A percentile compares a stretch with the other conserved stretches of the same genome.
Conservation (phyloP, 2,329 filamentous ascomycete genomes). For the Tolypocladium album region DNA sequence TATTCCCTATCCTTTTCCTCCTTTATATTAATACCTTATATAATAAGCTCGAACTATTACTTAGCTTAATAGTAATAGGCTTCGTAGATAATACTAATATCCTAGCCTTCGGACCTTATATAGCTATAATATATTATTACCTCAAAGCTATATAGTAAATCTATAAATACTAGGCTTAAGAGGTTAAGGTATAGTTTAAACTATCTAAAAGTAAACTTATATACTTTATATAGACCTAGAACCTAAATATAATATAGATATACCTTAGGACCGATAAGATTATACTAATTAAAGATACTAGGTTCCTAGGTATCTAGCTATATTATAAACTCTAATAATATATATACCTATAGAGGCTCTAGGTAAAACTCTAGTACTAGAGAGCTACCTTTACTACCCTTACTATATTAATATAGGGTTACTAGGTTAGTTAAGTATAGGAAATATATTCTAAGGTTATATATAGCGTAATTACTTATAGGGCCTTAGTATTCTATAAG, state of each 20-base stretch:
- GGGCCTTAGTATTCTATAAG: not conserved
- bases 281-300: too few relatives aligned
- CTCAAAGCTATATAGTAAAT: not conserved
- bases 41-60: not conserved
- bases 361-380: not conserved
- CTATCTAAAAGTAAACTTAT: not conserved
- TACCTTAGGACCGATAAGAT: not conserved
- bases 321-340: not conserved
- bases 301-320: not conserved
- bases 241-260: not conserved
- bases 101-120: not conserved
- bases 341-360: not conserved
- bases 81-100: not conserved
- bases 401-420: too few relatives aligned
- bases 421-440: too few relatives aligned
- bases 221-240: not conserved
- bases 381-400: not conserved
- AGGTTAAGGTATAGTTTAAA: not conserved
- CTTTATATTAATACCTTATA: not conserved
- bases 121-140: not conserved
- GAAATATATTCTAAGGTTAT: too few relatives aligned
- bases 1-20: not conserved
- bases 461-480: not conserved
- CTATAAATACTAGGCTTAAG: not conserved
- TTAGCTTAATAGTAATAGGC: not conserved